Evolutionary conservation across 345 rosid genomes (phyloP).

Genomic region (Angophora floribunda): DNA sequence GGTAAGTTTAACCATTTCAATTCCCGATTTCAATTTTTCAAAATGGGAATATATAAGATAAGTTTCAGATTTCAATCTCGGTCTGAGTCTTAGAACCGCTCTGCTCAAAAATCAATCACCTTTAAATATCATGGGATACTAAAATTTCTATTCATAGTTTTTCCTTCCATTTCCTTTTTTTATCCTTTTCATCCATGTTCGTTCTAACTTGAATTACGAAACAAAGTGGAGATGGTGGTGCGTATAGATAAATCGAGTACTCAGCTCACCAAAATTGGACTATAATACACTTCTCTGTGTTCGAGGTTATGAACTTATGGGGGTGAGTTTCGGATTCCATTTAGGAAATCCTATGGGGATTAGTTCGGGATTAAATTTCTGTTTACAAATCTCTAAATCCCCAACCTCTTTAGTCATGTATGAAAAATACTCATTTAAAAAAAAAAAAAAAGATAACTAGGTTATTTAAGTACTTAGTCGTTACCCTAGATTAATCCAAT

Average conservation of each 20-base stretch:
- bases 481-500: not conserved
- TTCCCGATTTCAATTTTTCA: not conserved
- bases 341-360: not conserved
- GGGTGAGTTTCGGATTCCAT: not conserved
- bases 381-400: not conserved
- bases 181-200: not conserved
- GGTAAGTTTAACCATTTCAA: too few species aligned
- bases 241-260: not conserved
- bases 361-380: not conserved
- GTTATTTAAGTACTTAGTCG: not conserved
- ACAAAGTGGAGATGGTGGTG: not conserved
- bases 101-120: not conserved
- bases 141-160: not conserved
- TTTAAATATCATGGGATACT: rapidly evolving
- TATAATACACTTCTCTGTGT: not conserved
- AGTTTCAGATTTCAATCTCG: not conserved
- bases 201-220: not conserved
- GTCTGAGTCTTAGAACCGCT: rapidly evolving
- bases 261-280: not conserved
- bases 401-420: not conserved
- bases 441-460: not conserved
- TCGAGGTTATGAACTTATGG: not conserved
- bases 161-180: not conserved
- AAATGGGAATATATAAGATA: not conserved
- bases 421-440: not conserved